Base-by-base conservation (phyloP, 169 alveolate species). In the Plasmodium berghei region DNA sequence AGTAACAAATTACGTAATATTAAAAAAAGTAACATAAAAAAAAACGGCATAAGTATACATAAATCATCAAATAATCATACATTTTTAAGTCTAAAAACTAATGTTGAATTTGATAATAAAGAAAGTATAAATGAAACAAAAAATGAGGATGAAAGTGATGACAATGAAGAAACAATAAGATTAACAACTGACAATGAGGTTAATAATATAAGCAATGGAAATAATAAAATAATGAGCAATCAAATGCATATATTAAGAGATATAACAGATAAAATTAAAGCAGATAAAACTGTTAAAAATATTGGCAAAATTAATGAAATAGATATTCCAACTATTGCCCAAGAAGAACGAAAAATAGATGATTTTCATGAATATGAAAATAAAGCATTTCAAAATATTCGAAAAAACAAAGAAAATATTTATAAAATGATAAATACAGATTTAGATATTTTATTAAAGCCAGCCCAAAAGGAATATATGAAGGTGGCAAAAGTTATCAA, bases 321-420 rank as follows among this genome's bases (percentile, higher is more conserved):
- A 52, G 89, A 77, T 77, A 8, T 49, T 20, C 71, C 77, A 6
- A 77, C 62, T 42, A 54, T 77, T 64, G 89, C 89, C 54, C 70
- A 77, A 1, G 80, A 77, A 48, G 89, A 77, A 59, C 63, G 89
- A 64, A 77, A 77, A 45, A 63, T 77, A 63, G 73, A 77, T 34
- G 77, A 77, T 24, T 77, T 77, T 77, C 63, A 77, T 58, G 89
- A 77, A 45, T 77, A 77, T 45, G 89, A 77, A 77, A 77, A 77
- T 46, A 69, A 64, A 59, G 24, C 22, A n/a, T 46, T 77, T 14
- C n/a, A 28, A 66, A 45, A 77, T 14, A 77, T 77, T 24, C 63
- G 58, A 10, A 45, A 77, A 26, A 77, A 77, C 18, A 77, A 77
- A 54, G 55, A 77, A 64, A 77, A 77, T 52, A 77, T 77, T 63